Evolutionary conservation across 495 filamentous ascomycete genomes (phyloP).

Genomic region (Penicillium maclennaniae): DNA sequence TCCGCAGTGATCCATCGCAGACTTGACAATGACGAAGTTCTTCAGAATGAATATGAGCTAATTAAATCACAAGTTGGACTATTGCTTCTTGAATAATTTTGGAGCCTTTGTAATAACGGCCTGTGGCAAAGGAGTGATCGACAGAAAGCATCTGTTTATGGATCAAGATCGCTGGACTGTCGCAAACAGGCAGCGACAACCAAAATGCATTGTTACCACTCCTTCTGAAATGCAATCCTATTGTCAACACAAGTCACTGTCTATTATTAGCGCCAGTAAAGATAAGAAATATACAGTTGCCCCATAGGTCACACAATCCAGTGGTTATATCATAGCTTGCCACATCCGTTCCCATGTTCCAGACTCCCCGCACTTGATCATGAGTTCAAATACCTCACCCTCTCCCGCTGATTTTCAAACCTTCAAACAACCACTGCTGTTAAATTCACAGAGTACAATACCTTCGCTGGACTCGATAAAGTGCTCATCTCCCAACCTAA

Average conservation of each 20-base stretch:
- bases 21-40: neutral
- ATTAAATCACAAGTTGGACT: neutral
- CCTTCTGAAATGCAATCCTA: no score
- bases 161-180: no score
- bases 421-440: neutral
- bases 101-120: no score
- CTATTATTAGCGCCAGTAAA: neutral
- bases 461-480: neutral
- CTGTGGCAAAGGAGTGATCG: no score
- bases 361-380: conserved; percentile 17
- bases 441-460: neutral
- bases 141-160: no score
- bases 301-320: conserved; percentile 4
- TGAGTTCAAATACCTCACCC: neutral
- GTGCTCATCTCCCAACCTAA: neutral
- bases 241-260: no score
- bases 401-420: neutral
- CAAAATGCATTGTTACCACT: no score
- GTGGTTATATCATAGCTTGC: conserved; percentile 28
- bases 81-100: neutral
- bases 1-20: neutral
- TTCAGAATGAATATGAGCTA: neutral
- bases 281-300: neutral
- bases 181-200: no score
- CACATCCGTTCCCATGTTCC: conserved; percentile 9